phyloP scores from a whole-genome alignment of 2,329 filamentous ascomycete genomes.

The Fusarium equiseti region DNA sequence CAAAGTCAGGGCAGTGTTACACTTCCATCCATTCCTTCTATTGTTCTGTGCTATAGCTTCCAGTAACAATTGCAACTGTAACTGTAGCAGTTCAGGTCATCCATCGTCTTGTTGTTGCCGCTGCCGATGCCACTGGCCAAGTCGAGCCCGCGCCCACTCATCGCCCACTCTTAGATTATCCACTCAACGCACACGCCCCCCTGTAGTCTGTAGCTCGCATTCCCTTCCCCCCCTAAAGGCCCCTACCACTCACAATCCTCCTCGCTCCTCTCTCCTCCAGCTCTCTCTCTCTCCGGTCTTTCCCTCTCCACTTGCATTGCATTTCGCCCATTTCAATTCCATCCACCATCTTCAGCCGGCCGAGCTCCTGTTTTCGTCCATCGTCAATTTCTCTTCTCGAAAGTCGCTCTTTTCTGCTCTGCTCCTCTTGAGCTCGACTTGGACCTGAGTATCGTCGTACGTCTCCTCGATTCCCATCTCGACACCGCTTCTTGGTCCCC shows the following conservation, averaged over 20 bases:
- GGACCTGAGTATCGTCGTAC: slow-evolving; percentile 38
- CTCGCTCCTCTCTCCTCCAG: slow-evolving; percentile 43
- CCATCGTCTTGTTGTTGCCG: slow-evolving; percentile 13
- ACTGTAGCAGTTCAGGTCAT: background rate
- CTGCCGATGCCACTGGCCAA: slow-evolving; percentile 32
- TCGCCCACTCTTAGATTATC: slow-evolving; percentile 34
- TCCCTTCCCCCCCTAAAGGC: slow-evolving; percentile 44
- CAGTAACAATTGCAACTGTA: slow-evolving; percentile 2
- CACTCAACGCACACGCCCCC: slow-evolving; percentile 46
- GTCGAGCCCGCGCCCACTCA: slow-evolving; percentile 35
- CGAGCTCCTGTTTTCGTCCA: slow-evolving; percentile 43
- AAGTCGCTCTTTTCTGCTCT: slow-evolving; percentile 43
- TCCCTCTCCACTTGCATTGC: slow-evolving; percentile 52
- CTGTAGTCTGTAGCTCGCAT: slow-evolving; percentile 48
- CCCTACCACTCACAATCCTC: slow-evolving; percentile 45
- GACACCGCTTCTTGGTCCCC: slow-evolving; percentile 34
- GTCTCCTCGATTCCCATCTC: slow-evolving; percentile 23
- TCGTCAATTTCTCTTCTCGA: slow-evolving; percentile 36
- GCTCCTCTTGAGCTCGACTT: slow-evolving; percentile 42
- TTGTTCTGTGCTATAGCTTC: slow-evolving; percentile 1
- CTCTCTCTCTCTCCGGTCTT: slow-evolving; percentile 47
- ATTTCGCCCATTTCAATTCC: slow-evolving; percentile 47
- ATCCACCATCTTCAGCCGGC: slow-evolving; percentile 44
- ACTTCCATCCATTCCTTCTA: background rate
- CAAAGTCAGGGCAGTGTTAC: background rate